Evolutionary conservation across 257 asterid genomes (phyloP).

Genomic region (Verbena officinalis): DNA sequence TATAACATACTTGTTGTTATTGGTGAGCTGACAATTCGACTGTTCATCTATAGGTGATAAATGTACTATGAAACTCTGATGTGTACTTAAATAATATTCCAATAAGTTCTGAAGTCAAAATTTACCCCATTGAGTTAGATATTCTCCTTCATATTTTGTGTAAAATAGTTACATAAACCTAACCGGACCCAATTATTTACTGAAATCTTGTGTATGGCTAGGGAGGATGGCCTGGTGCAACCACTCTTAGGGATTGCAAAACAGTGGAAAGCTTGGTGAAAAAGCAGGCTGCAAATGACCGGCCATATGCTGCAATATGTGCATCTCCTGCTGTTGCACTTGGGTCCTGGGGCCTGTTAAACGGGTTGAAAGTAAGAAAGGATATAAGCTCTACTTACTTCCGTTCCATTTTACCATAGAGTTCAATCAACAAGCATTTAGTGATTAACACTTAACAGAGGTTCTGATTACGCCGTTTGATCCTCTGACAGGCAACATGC

Average conservation of each 20-base stretch:
- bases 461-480: slow-evolving; percentile 19
- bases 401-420: background rate
- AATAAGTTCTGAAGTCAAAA: background rate
- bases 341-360: slow-evolving; percentile 90
- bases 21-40: background rate
- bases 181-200: slow-evolving; percentile 2
- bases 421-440: background rate
- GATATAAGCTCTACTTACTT: background rate
- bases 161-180: background rate
- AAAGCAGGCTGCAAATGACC: slow-evolving; percentile 69
- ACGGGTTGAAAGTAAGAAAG: slow-evolving; percentile 70
- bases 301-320: slow-evolving; percentile 85
- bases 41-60: background rate
- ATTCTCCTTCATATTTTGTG: background rate
- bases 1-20: background rate
- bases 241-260: slow-evolving; percentile 75
- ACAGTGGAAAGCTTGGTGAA: slow-evolving; percentile 70
- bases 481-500: slow-evolving; percentile 77
- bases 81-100: background rate
- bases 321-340: slow-evolving; percentile 97
- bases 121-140: background rate
- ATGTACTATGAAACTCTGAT: background rate
- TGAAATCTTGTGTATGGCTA: slow-evolving; percentile 25
- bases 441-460: slow-evolving; percentile 1
- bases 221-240: slow-evolving; percentile 97